Evolutionary conservation across 2,329 filamentous ascomycete genomes (phyloP).

Genomic region (Alternaria infectoria): DNA sequence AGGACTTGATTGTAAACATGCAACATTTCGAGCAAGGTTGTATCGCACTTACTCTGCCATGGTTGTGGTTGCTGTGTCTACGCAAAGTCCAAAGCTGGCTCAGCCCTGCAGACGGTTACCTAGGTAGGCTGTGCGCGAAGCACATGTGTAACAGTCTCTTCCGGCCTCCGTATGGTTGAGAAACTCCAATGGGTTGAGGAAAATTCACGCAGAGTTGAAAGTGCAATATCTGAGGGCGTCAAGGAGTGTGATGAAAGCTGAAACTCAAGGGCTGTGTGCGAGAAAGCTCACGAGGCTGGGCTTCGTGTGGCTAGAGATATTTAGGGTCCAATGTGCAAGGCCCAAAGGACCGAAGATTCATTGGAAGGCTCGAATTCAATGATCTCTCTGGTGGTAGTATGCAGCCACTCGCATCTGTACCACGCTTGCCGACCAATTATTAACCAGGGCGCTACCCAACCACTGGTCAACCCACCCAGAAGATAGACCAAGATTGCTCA

Average conservation of each 20-base stretch:
- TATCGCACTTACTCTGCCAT: neutral
- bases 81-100: neutral
- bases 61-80: neutral
- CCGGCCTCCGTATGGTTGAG: neutral
- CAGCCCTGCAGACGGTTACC: neutral
- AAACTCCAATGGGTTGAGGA: neutral
- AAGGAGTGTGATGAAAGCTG: neutral
- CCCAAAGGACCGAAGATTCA: neutral
- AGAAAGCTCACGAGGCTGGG: neutral
- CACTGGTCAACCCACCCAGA: neutral
- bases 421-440: conserved; percentile 4
- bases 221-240: neutral
- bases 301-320: neutral
- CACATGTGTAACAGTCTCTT: neutral
- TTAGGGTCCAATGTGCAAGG: neutral
- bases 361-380: neutral
- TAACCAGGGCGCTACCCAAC: neutral
- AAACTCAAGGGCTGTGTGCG: neutral
- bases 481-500: neutral
- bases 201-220: neutral
- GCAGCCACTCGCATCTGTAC: conserved; percentile 1
- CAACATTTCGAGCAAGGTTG: neutral
- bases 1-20: neutral
- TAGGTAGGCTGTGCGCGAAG: neutral
- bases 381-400: neutral